Conservation (phyloP, 352 stramenopile genomes). For the Hyaloperonospora brassicae region DNA sequence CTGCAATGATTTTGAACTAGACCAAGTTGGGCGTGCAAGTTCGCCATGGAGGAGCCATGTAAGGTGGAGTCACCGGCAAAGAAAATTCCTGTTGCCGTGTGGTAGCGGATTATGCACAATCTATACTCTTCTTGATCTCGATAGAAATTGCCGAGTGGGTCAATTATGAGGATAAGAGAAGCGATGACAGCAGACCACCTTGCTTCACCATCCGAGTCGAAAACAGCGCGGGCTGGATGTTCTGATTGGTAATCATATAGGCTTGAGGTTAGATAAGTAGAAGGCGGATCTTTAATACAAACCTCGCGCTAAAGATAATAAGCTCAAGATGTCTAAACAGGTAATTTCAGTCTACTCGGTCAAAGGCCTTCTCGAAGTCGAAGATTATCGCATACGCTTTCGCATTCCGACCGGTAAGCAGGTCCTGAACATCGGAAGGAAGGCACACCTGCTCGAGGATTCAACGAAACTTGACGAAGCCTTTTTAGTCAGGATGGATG, state of each 20-base stretch:
- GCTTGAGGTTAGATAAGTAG: background rate
- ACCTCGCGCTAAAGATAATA: background rate
- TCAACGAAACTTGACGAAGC: background rate
- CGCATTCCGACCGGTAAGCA: background rate
- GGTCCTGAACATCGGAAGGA: background rate
- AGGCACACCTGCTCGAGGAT: slow-evolving; percentile 1
- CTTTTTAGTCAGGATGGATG: slow-evolving; percentile 4
- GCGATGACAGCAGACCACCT: background rate
- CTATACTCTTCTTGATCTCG: background rate
- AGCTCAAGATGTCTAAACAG: background rate
- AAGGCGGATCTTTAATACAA: background rate
- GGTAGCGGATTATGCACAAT: background rate
- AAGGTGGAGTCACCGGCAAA: slow-evolving; percentile 6
- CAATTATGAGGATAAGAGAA: background rate
- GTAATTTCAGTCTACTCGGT: slow-evolving; percentile 4
- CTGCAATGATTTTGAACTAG: too few species aligned
- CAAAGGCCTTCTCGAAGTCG: slow-evolving; percentile 7
- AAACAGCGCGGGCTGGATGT: background rate
- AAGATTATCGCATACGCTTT: slow-evolving; percentile 1
- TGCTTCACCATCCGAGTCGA: background rate
- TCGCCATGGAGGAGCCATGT: background rate
- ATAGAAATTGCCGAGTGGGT: background rate
- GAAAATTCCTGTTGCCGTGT: background rate
- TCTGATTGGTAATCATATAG: slow-evolving; percentile 4
- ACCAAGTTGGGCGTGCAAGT: background rate